Conservation (phyloP, 768 basidiomycete species). For the Kwoniella heveanensis region DNA sequence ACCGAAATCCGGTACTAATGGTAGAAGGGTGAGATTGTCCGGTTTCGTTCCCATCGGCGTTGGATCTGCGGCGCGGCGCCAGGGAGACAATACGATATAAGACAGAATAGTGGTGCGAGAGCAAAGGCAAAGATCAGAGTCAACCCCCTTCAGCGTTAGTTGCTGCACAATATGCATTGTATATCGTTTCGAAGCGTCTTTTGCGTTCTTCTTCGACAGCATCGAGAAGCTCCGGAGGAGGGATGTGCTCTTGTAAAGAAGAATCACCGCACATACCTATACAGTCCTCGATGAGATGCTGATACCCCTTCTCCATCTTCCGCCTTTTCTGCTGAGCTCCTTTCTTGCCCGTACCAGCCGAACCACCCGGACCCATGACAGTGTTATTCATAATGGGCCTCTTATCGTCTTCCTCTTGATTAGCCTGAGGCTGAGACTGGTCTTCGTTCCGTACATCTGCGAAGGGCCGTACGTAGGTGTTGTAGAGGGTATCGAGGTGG, state of each 20-base stretch:
- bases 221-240: no score
- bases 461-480: conserved; percentile 45
- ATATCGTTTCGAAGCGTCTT: no score
- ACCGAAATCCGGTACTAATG: conserved; percentile 23
- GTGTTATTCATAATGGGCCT: background rate
- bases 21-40: conserved; percentile 25
- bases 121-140: no score
- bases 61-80: conserved; percentile 10
- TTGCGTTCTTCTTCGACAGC: no score
- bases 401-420: conserved; percentile 8
- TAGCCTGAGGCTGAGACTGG: background rate
- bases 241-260: no score
- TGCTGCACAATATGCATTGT: no score
- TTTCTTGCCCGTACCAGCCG: conserved; percentile 3
- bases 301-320: conserved; percentile 46
- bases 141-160: no score
- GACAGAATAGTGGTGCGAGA: no score
- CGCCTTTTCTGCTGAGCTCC: conserved; percentile 17
- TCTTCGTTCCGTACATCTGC: conserved; percentile 26
- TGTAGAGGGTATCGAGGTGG: conserved; percentile 39
- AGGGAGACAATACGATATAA: no score
- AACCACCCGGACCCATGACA: background rate
- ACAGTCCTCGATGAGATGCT: conserved; percentile 40
- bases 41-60: conserved; percentile 31
- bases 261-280: conserved; percentile 32